Base-by-base conservation (phyloP, 345 rosid species). In the Lepidium didymum region DNA sequence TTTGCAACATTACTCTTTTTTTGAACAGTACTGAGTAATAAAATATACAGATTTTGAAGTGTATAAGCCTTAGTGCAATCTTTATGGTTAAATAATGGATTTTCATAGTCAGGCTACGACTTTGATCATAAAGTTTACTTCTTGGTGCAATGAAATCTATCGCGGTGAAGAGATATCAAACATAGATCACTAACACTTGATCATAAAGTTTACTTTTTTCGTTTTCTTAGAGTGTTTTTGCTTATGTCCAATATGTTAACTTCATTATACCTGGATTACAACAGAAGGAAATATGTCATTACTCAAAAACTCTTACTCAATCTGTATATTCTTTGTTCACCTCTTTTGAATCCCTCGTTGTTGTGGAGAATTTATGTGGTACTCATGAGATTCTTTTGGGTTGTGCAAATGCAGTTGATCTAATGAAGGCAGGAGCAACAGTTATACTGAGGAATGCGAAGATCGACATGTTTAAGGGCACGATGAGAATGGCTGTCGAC, bases 401-500 rank as follows among this genome's bases (percentile, higher is more conserved):
- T 37, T 8, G 38, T 25, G 15, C 52, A 10, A 31, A 16, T 37
- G 4, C 73, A 81, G 87, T 81, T 70, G 82, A 77, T 65, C 10
- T 84, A 7, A 56, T 84, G 82, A 77, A 73, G 76, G 41, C 74
- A 9, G 79, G 73, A 21, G 58, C 77, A 21, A 81, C 81, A 7
- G 64, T 81, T 8, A 78, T 77, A 18, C 72, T 79, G 64, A 78
- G 87, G 37, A 83, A 81, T 70, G 85, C 85, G 27, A 81, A 70
- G 81, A 83, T 80, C 4, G 81, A 80, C 57, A 56, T 83, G 82
- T 78, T 76, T 38, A 83, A 78, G 78, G 82, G 75, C 44, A 76
- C 82, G 0, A 78, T 80, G 86, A 76, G 86, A 66, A 67, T 83
- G 67, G 84, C 80, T 38, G 81, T 80, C 13, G 86, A 83, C 66